These are phyloP conservation scores for Globisporangium yorkense DNA, from an alignment of 352 stramenopile genomes.

Conservation along the genomic window DNA sequence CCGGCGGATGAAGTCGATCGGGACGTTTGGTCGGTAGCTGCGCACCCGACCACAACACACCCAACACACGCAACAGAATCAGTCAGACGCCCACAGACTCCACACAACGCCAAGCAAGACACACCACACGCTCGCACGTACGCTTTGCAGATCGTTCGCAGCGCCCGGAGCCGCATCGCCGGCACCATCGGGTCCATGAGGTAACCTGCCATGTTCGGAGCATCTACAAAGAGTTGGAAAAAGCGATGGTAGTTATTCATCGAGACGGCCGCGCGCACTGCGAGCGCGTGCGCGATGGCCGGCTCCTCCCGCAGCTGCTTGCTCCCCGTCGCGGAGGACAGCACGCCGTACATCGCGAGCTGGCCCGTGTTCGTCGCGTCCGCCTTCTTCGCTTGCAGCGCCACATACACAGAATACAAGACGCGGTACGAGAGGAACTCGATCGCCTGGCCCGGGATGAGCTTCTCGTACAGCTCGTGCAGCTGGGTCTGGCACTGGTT, in stretches of 20 bases:
- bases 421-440: constrained; percentile 88
- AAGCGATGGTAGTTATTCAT: constrained; percentile 87
- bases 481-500: constrained; percentile 93
- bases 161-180: constrained; percentile 70
- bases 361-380: constrained; percentile 75
- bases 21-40: constrained; percentile 70
- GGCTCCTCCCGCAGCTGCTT: constrained; percentile 40
- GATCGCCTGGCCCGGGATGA: constrained; percentile 61
- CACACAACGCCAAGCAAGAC: not conserved
- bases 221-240: constrained; percentile 83
- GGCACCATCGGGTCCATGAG: constrained; percentile 86
- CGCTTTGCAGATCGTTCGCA: constrained; percentile 87
- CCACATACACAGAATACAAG: constrained; percentile 88
- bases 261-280: constrained; percentile 73
- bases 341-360: constrained; percentile 81
- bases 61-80: constrained; percentile 3
- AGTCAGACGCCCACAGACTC: constrained; percentile 5
- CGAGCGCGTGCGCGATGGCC: constrained; percentile 65
- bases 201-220: constrained; percentile 88
- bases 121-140: constrained; percentile 28
- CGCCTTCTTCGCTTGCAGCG: constrained; percentile 80
- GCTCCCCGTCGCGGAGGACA: constrained; percentile 39
- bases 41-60: constrained; percentile 6
- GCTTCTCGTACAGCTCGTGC: constrained; percentile 82
- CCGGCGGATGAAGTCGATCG: constrained; percentile 62